A percentile compares a stretch with the other conserved stretches of the same genome.
Evolutionary conservation across 2,329 filamentous ascomycete genomes (phyloP).

Genomic region (Colletotrichum falcatum): DNA sequence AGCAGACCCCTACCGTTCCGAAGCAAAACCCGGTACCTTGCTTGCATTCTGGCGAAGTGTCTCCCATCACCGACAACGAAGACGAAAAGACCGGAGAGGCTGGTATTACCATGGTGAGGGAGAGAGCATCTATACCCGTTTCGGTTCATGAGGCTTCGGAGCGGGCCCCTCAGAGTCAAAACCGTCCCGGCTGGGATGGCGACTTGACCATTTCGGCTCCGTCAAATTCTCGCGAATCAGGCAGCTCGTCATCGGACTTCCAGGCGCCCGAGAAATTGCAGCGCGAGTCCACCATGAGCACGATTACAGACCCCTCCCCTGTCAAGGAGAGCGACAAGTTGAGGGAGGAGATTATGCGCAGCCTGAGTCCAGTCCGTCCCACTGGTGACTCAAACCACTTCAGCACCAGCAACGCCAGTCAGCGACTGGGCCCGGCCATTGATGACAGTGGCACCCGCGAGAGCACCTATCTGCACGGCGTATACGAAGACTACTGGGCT

Average conservation of each 20-base stretch:
- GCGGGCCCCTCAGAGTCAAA: constrained; percentile 2
- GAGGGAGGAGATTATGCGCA: constrained; percentile 80
- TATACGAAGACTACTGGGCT: constrained; percentile 77
- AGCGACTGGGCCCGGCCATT: not conserved
- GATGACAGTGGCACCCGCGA: constrained; percentile 53
- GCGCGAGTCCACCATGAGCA: constrained; percentile 60
- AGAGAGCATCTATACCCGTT: constrained; percentile 22
- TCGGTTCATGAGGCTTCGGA: constrained; percentile 16
- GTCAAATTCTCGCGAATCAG: constrained; percentile 40
- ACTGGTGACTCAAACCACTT: constrained; percentile 37
- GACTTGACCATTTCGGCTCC: constrained; percentile 38
- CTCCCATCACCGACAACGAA: constrained; percentile 42
- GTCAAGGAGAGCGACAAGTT: constrained; percentile 78
- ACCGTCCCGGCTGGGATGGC: constrained; percentile 3
- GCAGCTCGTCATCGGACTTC: constrained; percentile 49
- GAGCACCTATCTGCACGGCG: constrained; percentile 72
- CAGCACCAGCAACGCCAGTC: constrained; percentile 4
- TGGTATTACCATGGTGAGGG: constrained; percentile 11
- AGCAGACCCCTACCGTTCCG: constrained; percentile 11
- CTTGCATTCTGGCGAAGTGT: constrained; percentile 39
- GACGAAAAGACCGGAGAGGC: constrained; percentile 19
- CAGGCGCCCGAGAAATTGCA: constrained; percentile 52
- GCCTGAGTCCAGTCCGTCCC: constrained; percentile 65
- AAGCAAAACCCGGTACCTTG: constrained; percentile 8
- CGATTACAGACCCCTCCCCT: constrained; percentile 62